Percentiles rank a stretch among this genome's conserved stretches.
phyloP scores from a whole-genome alignment of 139 green algal species.

The Nannochloris sp. region DNA sequence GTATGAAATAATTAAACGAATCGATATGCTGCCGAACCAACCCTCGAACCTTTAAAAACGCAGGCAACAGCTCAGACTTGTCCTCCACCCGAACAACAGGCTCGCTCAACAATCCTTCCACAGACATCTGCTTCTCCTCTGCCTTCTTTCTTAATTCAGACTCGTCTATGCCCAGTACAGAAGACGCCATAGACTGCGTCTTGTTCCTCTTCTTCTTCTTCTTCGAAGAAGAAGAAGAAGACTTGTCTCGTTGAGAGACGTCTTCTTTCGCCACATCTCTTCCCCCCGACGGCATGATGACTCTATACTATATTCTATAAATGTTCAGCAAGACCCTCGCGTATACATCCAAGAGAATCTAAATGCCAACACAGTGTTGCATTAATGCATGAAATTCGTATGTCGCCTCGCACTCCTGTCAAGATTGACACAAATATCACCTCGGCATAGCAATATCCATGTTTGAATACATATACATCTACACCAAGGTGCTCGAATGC shows the following conservation, averaged over 20 bases:
- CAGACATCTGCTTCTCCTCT: slow-evolving; percentile 31
- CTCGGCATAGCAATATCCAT: no score
- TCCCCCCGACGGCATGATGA: no score
- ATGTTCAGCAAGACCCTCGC: no score
- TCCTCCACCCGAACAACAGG: slow-evolving; percentile 78
- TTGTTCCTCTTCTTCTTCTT: background rate
- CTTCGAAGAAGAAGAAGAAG: no score
- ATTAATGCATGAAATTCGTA: background rate
- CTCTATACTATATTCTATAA: no score
- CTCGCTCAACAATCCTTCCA: slow-evolving; percentile 40
- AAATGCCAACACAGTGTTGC: no score
- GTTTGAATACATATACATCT: no score
- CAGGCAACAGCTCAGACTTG: slow-evolving; percentile 92
- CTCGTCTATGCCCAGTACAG: background rate
- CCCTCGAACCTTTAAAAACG: slow-evolving; percentile 81
- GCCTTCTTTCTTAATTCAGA: slow-evolving; percentile 9
- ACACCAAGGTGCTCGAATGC: background rate
- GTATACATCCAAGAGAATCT: no score
- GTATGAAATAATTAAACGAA: slow-evolving; percentile 98
- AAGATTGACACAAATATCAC: background rate
- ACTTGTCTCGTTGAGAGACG: background rate
- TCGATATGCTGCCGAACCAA: slow-evolving; percentile 93
- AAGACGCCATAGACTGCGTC: background rate
- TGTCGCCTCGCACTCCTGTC: background rate
- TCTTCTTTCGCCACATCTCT: no score